phyloP scores from a whole-genome alignment of 352 stramenopile genomes.

The Phytophthora pinifolia region DNA sequence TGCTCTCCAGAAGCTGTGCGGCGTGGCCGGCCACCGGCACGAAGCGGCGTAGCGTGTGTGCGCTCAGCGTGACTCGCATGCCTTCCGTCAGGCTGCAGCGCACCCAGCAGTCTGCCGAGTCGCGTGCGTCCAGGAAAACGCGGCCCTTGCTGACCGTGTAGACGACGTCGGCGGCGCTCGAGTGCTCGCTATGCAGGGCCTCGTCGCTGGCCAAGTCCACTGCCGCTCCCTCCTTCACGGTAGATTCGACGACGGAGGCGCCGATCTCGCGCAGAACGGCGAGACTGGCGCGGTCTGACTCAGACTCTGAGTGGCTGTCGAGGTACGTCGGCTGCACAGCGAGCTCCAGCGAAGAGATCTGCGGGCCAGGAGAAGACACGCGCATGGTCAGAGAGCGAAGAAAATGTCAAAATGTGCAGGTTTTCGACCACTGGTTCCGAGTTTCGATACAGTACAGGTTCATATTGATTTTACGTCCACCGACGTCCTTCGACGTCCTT shows the following conservation, averaged over 20 bases:
- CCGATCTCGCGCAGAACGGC: slow-evolving; percentile 56
- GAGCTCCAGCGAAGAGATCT: slow-evolving; percentile 35
- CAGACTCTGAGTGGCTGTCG: slow-evolving; percentile 52
- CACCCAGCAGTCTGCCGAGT: slow-evolving; percentile 73
- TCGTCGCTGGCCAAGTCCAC: slow-evolving; percentile 28
- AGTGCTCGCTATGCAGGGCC: slow-evolving; percentile 52
- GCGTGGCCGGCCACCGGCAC: slow-evolving; percentile 14
- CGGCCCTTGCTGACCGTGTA: slow-evolving; percentile 49
- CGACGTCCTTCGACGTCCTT: slow-evolving; percentile 23
- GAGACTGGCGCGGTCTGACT: slow-evolving; percentile 61
- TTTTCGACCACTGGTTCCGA: not conserved
- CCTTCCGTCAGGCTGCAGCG: slow-evolving; percentile 45
- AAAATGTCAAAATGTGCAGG: slow-evolving; percentile 17
- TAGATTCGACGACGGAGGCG: slow-evolving; percentile 28
- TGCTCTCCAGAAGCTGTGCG: slow-evolving; percentile 27
- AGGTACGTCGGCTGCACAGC: slow-evolving; percentile 61
- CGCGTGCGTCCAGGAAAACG: slow-evolving; percentile 65
- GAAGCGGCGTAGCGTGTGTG: slow-evolving; percentile 47
- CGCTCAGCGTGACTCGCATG: slow-evolving; percentile 32
- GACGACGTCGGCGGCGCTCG: slow-evolving; percentile 14
- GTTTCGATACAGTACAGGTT: slow-evolving; percentile 36
- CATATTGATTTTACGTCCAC: slow-evolving; percentile 29
- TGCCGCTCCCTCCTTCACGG: not conserved
- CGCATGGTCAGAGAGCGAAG: slow-evolving; percentile 5
- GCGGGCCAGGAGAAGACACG: not conserved